These are phyloP conservation scores for Crinitomyces ghanaensis DNA, from an alignment of 805 yeast species.

Conservation along the genomic window DNA sequence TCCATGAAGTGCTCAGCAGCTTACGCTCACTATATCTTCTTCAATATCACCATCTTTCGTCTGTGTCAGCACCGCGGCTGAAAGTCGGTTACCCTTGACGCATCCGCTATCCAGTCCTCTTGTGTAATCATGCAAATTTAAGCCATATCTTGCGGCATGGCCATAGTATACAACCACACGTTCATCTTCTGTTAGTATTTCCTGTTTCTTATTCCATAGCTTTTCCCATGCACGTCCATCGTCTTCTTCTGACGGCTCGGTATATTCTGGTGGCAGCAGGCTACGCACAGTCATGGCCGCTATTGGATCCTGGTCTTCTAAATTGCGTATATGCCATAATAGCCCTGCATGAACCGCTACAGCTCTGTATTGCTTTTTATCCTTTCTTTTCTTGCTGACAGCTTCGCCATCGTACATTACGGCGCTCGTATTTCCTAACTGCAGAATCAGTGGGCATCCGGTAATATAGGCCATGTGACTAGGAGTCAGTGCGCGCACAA, in stretches of 20 bases:
- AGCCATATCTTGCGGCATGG: slow-evolving; percentile 76
- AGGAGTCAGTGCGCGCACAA: slow-evolving; percentile 46
- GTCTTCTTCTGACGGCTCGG: slow-evolving; percentile 39
- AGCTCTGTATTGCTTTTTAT: too few species aligned
- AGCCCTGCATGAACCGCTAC: slow-evolving; percentile 81
- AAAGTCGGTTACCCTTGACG: slow-evolving; percentile 57
- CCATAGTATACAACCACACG: slow-evolving; percentile 58
- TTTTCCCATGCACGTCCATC: slow-evolving; percentile 45
- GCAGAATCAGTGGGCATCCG: slow-evolving; percentile 51
- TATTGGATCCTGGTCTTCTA: slow-evolving; percentile 48
- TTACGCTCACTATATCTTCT: slow-evolving; percentile 21
- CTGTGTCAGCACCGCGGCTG: slow-evolving; percentile 43
- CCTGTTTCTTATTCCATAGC: slow-evolving; percentile 39
- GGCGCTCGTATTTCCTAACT: slow-evolving; percentile 44
- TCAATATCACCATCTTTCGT: slow-evolving; percentile 17
- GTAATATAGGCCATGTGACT: slow-evolving; percentile 51
- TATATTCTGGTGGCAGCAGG: slow-evolving; percentile 53
- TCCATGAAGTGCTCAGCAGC: slow-evolving; percentile 15
- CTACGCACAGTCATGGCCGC: slow-evolving; percentile 62
- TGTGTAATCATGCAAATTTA: slow-evolving; percentile 50
- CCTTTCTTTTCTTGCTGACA: too few species aligned
- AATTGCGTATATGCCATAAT: slow-evolving; percentile 43
- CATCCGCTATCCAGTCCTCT: slow-evolving; percentile 80
- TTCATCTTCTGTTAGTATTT: slow-evolving; percentile 18
- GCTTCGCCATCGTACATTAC: slow-evolving; percentile 16